These are phyloP conservation scores for Isatis lusitanica DNA, from an alignment of 441 rosid species.

Conservation along the genomic window DNA sequence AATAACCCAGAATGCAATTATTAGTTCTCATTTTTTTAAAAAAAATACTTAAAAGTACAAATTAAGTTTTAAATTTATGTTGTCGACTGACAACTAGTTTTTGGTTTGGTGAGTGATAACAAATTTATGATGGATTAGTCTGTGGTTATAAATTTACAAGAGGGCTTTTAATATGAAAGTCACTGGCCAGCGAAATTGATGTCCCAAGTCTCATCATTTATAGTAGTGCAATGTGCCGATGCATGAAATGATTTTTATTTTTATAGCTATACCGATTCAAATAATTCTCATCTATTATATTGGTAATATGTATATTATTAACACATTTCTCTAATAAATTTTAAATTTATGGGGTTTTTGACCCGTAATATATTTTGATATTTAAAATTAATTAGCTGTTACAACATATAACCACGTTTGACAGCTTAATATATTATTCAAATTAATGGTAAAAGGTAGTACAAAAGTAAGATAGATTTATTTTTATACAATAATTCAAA, in stretches of 20 bases:
- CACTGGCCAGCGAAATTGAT: conserved; percentile 6
- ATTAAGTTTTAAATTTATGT: not conserved
- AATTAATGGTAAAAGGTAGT: no score
- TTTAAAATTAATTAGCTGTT: no score
- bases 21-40: no score
- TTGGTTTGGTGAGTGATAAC: not conserved
- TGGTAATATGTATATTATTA: no score
- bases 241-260: not conserved
- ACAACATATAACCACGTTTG: no score
- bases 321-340: no score
- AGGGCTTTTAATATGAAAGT: conserved; percentile 17
- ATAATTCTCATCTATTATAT: not conserved
- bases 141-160: conserved; percentile 18
- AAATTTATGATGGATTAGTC: conserved; percentile 29
- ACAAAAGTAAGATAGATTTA: not conserved
- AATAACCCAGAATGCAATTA: no score
- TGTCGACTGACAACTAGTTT: conserved; percentile 25
- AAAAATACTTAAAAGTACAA: not conserved
- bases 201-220: conserved; percentile 3
- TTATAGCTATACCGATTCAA: not conserved
- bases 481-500: no score
- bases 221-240: not conserved
- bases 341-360: no score
- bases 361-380: no score
- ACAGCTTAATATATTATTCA: no score